phyloP scores from a whole-genome alignment of 2,329 filamentous ascomycete species.

The Arthrobotrys megalospora region DNA sequence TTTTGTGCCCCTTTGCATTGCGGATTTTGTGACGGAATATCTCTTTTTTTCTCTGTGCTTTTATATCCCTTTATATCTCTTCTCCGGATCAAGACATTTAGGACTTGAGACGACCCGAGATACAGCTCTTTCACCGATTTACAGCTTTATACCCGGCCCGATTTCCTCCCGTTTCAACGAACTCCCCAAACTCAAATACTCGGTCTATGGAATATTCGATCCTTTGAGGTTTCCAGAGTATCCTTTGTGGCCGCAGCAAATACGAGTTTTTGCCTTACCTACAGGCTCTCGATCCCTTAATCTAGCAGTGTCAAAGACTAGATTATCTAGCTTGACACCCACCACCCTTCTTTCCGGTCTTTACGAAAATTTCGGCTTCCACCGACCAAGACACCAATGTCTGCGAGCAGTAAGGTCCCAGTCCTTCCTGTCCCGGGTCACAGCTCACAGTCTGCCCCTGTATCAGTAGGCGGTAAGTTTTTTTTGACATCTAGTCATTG shows the following conservation, averaged over 20 bases:
- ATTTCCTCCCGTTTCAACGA: constrained; percentile 27
- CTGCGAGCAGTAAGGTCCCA: constrained; percentile 58
- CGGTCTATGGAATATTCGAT: constrained; percentile 57
- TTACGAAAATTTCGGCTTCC: constrained; percentile 29
- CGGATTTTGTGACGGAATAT: constrained; percentile 62
- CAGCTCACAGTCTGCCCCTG: constrained; percentile 57
- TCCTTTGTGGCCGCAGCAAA: constrained; percentile 55
- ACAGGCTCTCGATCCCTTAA: constrained; percentile 40
- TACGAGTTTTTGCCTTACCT: constrained; percentile 49
- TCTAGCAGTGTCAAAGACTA: constrained; percentile 48
- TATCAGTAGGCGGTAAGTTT: constrained; percentile 60
- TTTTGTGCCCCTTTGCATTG: constrained; percentile 63
- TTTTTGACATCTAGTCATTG: constrained; percentile 11
- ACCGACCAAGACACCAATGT: constrained; percentile 46
- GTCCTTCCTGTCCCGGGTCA: constrained; percentile 58
- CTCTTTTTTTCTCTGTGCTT: constrained; percentile 32
- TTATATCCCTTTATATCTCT: constrained; percentile 58
- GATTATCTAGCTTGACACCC: constrained; percentile 29
- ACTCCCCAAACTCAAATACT: constrained; percentile 27
- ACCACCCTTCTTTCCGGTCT: constrained; percentile 26
- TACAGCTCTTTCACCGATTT: constrained; percentile 38
- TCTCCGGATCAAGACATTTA: constrained; percentile 40
- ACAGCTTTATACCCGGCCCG: constrained; percentile 4
- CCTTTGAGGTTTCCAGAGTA: constrained; percentile 50
- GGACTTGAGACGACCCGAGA: constrained; percentile 48